These are phyloP conservation scores for Neoarthrinium moseri DNA, from an alignment of 2,329 filamentous ascomycete genomes.

Conservation along the genomic window DNA sequence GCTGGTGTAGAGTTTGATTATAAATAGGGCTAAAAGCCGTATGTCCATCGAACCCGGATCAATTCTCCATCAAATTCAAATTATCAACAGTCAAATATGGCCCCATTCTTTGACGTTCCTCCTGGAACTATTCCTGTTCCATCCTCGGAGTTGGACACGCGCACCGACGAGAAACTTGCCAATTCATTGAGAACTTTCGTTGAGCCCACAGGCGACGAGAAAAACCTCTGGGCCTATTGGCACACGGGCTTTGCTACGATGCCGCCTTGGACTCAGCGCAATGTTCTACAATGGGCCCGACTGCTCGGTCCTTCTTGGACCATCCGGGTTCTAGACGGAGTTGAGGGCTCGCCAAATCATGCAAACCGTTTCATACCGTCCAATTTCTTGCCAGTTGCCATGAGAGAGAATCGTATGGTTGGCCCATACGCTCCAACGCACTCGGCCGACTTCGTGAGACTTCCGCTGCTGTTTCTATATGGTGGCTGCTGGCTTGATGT, in stretches of 20 bases:
- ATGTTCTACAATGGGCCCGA: conserved; percentile 37
- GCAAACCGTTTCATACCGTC: conserved; percentile 32
- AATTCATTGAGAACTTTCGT: conserved; percentile 9
- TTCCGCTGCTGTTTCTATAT: conserved; percentile 36
- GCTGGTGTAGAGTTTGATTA: too few relatives aligned
- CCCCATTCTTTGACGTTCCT: too few relatives aligned
- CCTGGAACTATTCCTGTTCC: too few relatives aligned
- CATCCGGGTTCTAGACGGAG: conserved; percentile 37
- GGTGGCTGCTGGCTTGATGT: conserved; percentile 44
- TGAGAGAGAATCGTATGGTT: conserved; percentile 41
- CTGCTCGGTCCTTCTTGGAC: conserved; percentile 34
- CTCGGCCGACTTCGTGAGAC: conserved; percentile 44
- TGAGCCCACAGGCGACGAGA: conserved; percentile 31
- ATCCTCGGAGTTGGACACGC: too few relatives aligned
- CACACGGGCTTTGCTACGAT: conserved; percentile 32
- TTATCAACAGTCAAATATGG: too few relatives aligned
- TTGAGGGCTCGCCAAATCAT: conserved; percentile 33
- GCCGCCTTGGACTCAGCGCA: conserved; percentile 32
- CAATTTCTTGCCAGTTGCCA: conserved; percentile 36
- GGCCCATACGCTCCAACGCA: conserved; percentile 42
- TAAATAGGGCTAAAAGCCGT: too few relatives aligned
- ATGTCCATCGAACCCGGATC: too few relatives aligned
- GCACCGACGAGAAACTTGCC: conserved; percentile 19
- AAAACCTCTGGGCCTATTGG: conserved; percentile 45
- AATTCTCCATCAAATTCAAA: too few relatives aligned